phyloP scores from a whole-genome alignment of 805 yeast species.

The Nakazawaea sp. region DNA sequence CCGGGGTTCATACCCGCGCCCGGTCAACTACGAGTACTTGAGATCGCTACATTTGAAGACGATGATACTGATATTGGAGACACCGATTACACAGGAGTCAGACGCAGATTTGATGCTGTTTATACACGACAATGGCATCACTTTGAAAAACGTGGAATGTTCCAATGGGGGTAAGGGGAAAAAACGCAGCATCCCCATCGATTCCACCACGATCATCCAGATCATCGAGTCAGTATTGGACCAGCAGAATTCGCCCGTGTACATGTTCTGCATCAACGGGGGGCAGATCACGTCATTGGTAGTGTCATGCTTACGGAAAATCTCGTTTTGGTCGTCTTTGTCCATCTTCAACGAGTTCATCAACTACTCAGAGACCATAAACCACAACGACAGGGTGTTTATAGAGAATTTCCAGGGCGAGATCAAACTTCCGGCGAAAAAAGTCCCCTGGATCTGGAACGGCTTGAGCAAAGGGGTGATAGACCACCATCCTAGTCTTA shows the following conservation, averaged over 20 bases:
- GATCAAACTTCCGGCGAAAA: slow-evolving; percentile 43
- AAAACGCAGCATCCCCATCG: slow-evolving; percentile 78
- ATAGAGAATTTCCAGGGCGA: slow-evolving; percentile 74
- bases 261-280: slow-evolving; percentile 84
- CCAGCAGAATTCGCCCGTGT: slow-evolving; percentile 58
- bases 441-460: slow-evolving; percentile 60
- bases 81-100: slow-evolving; percentile 49
- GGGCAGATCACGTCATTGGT: slow-evolving; percentile 80
- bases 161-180: slow-evolving; percentile 68
- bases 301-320: slow-evolving; percentile 78
- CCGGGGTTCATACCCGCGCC: slow-evolving; percentile 85
- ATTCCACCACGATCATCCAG: slow-evolving; percentile 49
- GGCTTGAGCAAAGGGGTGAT: slow-evolving; percentile 56
- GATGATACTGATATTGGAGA: slow-evolving; percentile 74
- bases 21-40: slow-evolving; percentile 63
- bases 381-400: slow-evolving; percentile 76
- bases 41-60: slow-evolving; percentile 59
- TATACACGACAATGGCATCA: slow-evolving; percentile 47
- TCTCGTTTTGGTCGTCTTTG: slow-evolving; percentile 83
- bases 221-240: slow-evolving; percentile 61
- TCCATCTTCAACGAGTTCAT: slow-evolving; percentile 84
- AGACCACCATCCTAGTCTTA: slow-evolving; percentile 47
- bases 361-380: slow-evolving; percentile 68
- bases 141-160: slow-evolving; percentile 60
- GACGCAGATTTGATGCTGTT: slow-evolving; percentile 48